These are phyloP conservation scores for Bigelowiella natans DNA, from an alignment of 78 protist genomes.

Conservation along the genomic window DNA sequence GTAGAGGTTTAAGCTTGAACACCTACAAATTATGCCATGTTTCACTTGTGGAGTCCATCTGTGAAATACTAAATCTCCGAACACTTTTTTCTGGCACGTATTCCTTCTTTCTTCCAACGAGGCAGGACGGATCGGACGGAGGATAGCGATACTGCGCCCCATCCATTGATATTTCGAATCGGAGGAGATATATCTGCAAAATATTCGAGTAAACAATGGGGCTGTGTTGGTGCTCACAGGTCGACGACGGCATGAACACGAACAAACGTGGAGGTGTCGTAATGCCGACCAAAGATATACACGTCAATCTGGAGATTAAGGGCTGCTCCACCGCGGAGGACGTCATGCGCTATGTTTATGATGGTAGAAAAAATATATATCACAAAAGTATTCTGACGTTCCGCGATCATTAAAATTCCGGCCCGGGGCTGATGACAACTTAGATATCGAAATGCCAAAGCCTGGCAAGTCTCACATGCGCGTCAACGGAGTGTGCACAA, in stretches of 20 bases:
- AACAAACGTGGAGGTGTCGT: not conserved
- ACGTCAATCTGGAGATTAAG: not conserved
- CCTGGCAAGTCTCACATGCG: not conserved
- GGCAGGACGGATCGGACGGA: too few relatives aligned
- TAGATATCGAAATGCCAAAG: not conserved
- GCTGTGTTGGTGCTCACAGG: not conserved
- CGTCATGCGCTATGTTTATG: not conserved
- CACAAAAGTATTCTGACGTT: not conserved
- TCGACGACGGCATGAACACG: not conserved
- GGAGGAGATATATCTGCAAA: too few relatives aligned
- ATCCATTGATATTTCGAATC: too few relatives aligned
- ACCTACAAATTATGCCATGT: too few relatives aligned
- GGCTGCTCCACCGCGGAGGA: not conserved
- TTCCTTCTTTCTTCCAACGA: too few relatives aligned
- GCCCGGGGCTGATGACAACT: not conserved
- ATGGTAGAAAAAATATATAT: not conserved
- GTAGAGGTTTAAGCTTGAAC: too few relatives aligned
- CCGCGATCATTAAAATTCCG: not conserved
- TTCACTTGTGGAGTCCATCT: too few relatives aligned
- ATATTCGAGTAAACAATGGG: not conserved
- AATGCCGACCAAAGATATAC: not conserved
- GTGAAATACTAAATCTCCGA: too few relatives aligned
- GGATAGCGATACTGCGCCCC: too few relatives aligned
- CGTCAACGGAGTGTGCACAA: not conserved
- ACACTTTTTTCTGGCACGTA: too few relatives aligned